Base-by-base conservation (phyloP, 768 basidiomycete species). In the Mycena alexandri region DNA sequence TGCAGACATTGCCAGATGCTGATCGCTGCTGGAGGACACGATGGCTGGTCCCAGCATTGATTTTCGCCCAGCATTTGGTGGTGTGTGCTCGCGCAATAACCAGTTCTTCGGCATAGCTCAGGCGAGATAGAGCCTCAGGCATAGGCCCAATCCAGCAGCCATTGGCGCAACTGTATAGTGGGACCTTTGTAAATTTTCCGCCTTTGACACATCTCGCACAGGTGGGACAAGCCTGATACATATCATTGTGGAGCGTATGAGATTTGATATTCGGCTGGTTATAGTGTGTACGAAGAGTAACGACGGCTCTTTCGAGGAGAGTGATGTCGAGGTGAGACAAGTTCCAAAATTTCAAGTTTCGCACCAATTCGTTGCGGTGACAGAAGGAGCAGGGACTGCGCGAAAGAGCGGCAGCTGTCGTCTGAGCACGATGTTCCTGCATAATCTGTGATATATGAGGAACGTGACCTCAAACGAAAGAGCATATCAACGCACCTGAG, bases 81-180 rank as follows among this genome's bases (percentile, higher is more conserved):
- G 46, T 60, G n/a, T 50, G 46, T 0, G 58, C 58, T 6, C 59
- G 59, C 11, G 59, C 59, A 12, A 60, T 50, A 5, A 50, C 21
- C 9, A 50, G 46, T 50, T 60, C 59, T 19, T 60, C 59, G 1
- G 22, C 22, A 9, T 50, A 60, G 25, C 67, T 70, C 2, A 69
- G 44, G 22, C 63, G 61, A 14, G 54, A 8, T 1, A 72, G 73
- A 13, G 67, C 24, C 1, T 54, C 43, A 2, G n/a, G n/a, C n/a
- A n/a, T n/a, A n/a, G n/a, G n/a, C n/a, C 73, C 73, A 21, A 73
- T 65, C 73, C 73, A 74, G 24, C 69, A 72, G 19, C 72, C 72
- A 58, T 74, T 72, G 11, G 72, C 73, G 61, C 63, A 73, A 38
- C 71, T 69, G 43, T 57, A 51, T 2, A 68, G 11, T 3, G 72